These are phyloP conservation scores for Coemansia sp. DNA, from an alignment of 192 early-diverging fungal genomes.

Conservation along the genomic window DNA sequence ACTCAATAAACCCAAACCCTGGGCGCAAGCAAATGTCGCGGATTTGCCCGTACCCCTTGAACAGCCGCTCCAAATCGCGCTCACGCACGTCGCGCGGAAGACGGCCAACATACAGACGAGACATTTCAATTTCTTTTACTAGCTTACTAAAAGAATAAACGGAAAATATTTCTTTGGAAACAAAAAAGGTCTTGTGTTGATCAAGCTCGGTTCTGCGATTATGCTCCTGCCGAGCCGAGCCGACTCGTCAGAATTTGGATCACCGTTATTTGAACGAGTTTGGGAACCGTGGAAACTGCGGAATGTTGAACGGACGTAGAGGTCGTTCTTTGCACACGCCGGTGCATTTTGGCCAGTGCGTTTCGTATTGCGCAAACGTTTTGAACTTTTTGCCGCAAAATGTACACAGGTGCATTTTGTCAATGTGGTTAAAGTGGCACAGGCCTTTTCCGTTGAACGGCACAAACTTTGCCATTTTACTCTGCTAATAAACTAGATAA, in stretches of 20 bases:
- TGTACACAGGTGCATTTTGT: conserved; percentile 18
- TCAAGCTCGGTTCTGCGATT: background rate
- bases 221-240: background rate
- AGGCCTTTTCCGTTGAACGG: conserved; percentile 48
- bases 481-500: background rate
- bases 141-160: background rate
- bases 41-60: conserved; percentile 78
- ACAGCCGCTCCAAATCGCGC: conserved; percentile 80
- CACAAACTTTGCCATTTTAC: conserved; percentile 41
- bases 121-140: conserved; percentile 19
- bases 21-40: conserved; percentile 77
- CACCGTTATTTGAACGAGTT: conserved; percentile 20
- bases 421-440: conserved; percentile 31
- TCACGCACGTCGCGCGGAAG: conserved; percentile 81
- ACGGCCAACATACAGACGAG: conserved; percentile 73
- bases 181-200: background rate
- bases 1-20: conserved; percentile 96
- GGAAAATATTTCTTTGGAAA: background rate
- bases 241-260: background rate
- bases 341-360: conserved; percentile 51
- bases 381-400: conserved; percentile 40
- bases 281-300: conserved; percentile 26
- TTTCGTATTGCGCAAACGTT: conserved; percentile 33
- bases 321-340: conserved; percentile 46
- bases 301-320: conserved; percentile 26